Base-by-base conservation (phyloP, 441 rosid species). In the Populus tomentosa region DNA sequence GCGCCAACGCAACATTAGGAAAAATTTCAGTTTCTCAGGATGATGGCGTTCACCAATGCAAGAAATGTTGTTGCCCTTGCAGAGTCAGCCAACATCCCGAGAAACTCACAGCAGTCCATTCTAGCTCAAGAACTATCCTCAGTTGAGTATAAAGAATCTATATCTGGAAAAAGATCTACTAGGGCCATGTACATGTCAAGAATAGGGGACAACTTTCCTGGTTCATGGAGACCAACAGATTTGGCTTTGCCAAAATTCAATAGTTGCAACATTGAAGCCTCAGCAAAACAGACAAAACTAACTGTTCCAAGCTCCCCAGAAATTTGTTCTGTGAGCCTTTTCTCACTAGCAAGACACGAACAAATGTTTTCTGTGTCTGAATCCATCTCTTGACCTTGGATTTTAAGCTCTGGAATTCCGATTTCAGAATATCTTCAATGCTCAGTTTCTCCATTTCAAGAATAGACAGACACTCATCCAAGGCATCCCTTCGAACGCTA, bases 181-280 rank as follows among this genome's bases (percentile, higher is more conserved):
- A 89, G 79, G 50, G 87, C 87, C 83, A 92, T 97, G 23, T 93
- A 95, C 98, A 93, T 95, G 79, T 91, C 94, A 26, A 95, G 90
- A 75, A 92, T 82, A 80, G 90, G 86, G 69, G 87, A 87, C 81
- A 95, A 35, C 77, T 92, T 93, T 85, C 89, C 97, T 0, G 93
- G 96, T 23, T 86, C 87, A 63, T 90, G 90, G 35, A 94, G 89
- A 61, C 97, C 90, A 20, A 92, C 87, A 7, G 92, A 89, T 73
- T 89, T 85, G 26, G 98, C 99, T 80, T 92, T 92, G 5, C 92
- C 98, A 74, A 95, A 95, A 81, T 89, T 92, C 59, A 95, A 80
- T 62, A 95, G 86, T 81, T 88, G 97, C 84, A 95, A 77, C 82
- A 92, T 80, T 18, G 96, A 80, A 72, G 89, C 90, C 79, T 93